These are phyloP conservation scores for Corymbia calophylla DNA, from an alignment of 441 rosid species.

Conservation along the genomic window DNA sequence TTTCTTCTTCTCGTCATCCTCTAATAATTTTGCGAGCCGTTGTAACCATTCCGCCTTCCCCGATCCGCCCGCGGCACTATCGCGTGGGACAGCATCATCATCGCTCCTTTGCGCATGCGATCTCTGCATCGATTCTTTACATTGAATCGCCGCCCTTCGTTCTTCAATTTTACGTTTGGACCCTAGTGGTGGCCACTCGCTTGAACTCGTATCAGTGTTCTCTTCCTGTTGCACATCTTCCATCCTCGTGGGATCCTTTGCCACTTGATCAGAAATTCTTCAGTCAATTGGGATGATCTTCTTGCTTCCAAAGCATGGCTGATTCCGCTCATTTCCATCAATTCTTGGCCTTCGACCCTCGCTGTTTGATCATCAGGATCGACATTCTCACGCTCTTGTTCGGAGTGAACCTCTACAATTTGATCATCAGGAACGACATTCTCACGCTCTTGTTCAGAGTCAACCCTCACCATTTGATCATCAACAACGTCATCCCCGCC, in stretches of 20 bases:
- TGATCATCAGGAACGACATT: too few species aligned
- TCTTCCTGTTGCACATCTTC: not conserved
- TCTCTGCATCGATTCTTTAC: not conserved
- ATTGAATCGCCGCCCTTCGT: not conserved
- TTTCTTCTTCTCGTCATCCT: not conserved
- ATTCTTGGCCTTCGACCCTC: not conserved
- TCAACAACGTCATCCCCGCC: too few species aligned
- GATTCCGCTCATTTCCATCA: not conserved
- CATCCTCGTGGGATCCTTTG: not conserved
- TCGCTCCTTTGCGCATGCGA: not conserved
- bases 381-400: too few species aligned
- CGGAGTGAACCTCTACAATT: too few species aligned
- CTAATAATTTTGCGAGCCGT: not conserved
- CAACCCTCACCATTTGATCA: too few species aligned
- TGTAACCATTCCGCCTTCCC: not conserved
- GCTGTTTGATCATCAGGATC: not conserved
- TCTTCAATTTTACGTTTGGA: not conserved
- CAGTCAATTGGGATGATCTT: not conserved
- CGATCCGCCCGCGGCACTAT: not conserved
- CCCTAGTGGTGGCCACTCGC: not conserved
- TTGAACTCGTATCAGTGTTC: not conserved
- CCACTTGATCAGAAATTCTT: not conserved
- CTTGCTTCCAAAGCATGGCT: not conserved
- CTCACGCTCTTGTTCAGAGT: too few species aligned
- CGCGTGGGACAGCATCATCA: not conserved